Conservation (phyloP, 1,284 basidiomycete species). For the Calocybe gambosa region DNA sequence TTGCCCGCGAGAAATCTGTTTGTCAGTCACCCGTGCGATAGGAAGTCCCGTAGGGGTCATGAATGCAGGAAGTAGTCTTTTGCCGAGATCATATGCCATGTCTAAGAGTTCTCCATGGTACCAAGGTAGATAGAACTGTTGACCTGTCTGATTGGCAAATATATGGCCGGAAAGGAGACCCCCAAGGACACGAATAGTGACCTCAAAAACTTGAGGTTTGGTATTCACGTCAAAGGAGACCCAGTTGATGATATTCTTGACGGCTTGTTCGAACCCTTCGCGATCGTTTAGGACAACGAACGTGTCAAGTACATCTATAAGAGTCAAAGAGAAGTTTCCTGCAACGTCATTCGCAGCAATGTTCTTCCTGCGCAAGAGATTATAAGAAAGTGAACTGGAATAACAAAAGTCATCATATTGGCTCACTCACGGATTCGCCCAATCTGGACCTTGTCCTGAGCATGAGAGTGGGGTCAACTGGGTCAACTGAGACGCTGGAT, state of each 20-base stretch:
- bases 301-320: slow-evolving; percentile 80
- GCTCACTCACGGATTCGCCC: slow-evolving; percentile 63
- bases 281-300: slow-evolving; percentile 73
- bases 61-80: slow-evolving; percentile 84
- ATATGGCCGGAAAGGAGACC: slow-evolving; percentile 84
- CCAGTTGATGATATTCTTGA: slow-evolving; percentile 67
- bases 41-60: slow-evolving; percentile 84
- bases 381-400: slow-evolving; percentile 8
- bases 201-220: slow-evolving; percentile 88
- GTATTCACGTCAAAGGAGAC: slow-evolving; percentile 87
- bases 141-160: slow-evolving; percentile 60
- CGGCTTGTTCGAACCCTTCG: slow-evolving; percentile 68
- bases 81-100: slow-evolving; percentile 81
- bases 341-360: slow-evolving; percentile 78
- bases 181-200: slow-evolving; percentile 85
- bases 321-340: slow-evolving; percentile 80
- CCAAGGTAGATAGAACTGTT: slow-evolving; percentile 71
- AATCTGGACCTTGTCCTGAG: slow-evolving; percentile 74
- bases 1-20: slow-evolving; percentile 1
- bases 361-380: slow-evolving; percentile 49
- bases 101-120: slow-evolving; percentile 70
- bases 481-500: slow-evolving; percentile 4
- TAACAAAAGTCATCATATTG: slow-evolving; percentile 8
- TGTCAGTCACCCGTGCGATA: slow-evolving; percentile 65
- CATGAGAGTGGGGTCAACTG: slow-evolving; percentile 87